Conservation (phyloP, 345 rosid species). For the Mangifera indica region DNA sequence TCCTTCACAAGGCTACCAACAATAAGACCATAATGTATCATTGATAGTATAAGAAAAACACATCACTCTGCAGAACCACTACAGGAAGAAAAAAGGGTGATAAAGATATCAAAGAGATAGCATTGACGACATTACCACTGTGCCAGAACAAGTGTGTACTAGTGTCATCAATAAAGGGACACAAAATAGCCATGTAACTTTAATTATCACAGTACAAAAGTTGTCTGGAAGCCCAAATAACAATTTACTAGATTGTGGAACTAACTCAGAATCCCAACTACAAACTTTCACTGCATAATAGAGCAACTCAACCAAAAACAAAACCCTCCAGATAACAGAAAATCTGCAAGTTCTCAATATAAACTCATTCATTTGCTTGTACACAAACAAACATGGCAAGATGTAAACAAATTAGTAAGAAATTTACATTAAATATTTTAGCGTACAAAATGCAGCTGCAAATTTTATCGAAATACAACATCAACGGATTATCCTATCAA, state of each 20-base stretch:
- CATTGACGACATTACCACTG: neutral
- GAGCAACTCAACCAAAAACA: conserved; percentile 3
- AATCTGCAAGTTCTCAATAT: neutral
- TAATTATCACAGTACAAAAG: neutral
- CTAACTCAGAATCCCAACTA: neutral
- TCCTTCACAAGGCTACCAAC: neutral
- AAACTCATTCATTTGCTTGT: neutral
- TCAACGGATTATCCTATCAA: neutral
- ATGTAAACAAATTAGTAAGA: conserved; percentile 1
- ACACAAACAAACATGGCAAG: neutral
- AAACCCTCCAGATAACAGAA: conserved; percentile 4
- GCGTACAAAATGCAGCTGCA: neutral
- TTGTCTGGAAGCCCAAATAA: neutral
- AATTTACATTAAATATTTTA: neutral
- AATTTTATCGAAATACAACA: neutral
- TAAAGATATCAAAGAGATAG: neutral
- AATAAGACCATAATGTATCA: neutral
- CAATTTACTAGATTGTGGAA: neutral
- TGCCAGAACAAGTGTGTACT: neutral
- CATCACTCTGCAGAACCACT: neutral
- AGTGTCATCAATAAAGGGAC: conserved; percentile 1
- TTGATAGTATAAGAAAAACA: neutral
- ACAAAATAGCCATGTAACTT: neutral
- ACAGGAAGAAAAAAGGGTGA: neutral
- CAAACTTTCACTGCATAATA: neutral